Conservation (phyloP, 163 green algal species). For the Scenedesmus sp. region DNA sequence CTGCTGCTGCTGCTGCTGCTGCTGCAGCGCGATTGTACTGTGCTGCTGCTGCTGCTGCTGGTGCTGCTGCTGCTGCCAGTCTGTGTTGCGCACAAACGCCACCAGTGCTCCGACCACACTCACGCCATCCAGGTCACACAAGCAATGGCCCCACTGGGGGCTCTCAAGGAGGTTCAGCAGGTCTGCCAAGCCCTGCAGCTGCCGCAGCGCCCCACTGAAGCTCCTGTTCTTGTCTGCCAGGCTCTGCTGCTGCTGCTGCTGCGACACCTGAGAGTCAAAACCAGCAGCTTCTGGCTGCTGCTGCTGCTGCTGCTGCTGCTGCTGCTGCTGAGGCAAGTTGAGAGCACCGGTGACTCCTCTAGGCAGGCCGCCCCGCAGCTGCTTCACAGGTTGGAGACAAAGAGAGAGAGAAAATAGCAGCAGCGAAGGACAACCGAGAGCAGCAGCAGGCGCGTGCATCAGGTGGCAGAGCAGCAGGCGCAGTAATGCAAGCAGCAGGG, state of each 20-base stretch:
- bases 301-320: conserved; percentile 5
- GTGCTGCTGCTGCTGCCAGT: background rate
- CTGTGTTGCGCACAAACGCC: conserved; percentile 18
- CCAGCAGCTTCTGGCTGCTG: background rate
- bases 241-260: conserved; percentile 8
- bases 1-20: background rate
- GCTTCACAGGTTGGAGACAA: background rate
- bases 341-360: background rate
- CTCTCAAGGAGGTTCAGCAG: conserved; percentile 23
- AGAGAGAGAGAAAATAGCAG: background rate
- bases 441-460: background rate
- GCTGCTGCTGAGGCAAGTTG: conserved; percentile 1
- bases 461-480: too few species aligned
- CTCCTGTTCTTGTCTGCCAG: conserved; percentile 18
- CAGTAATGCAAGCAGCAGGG: too few species aligned
- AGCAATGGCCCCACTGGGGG: background rate
- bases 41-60: conserved; percentile 25
- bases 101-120: conserved; percentile 27
- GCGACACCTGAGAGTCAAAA: too few species aligned
- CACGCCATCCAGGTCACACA: conserved; percentile 33
- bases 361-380: conserved; percentile 5
- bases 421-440: background rate
- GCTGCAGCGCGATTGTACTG: background rate
- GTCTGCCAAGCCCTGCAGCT: background rate
- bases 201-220: conserved; percentile 20